A percentile compares a stretch with the other conserved stretches of the same genome.
Evolutionary conservation across 345 rosid genomes (phyloP).

Genomic region (Psidium guajava): DNA sequence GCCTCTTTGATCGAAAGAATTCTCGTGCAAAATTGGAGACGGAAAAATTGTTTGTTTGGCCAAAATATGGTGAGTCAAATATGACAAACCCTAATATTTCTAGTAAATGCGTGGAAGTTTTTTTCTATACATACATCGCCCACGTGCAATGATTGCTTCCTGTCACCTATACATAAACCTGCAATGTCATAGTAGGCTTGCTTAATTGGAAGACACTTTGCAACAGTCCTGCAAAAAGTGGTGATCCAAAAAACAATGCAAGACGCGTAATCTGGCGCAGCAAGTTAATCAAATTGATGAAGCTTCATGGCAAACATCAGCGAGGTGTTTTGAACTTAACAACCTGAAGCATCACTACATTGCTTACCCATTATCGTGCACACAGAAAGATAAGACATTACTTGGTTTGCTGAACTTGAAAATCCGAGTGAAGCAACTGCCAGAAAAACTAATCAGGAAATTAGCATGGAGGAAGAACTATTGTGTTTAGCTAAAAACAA

Average conservation of each 20-base stretch:
- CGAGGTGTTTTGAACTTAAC: neutral
- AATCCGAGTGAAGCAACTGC: slow-evolving; percentile 76
- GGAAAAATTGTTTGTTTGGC: neutral
- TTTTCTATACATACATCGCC: slow-evolving; percentile 58
- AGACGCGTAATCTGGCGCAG: neutral
- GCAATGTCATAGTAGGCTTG: slow-evolving; percentile 4
- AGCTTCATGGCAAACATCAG: neutral
- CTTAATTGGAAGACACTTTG: neutral
- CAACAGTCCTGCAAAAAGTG: neutral
- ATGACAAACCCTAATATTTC: neutral
- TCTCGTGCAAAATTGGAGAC: neutral
- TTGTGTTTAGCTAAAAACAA: no score
- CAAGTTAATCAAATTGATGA: neutral
- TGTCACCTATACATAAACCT: slow-evolving; percentile 86
- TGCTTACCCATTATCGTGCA: slow-evolving; percentile 82
- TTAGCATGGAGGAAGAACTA: neutral
- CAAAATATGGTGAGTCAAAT: neutral
- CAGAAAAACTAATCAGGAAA: neutral
- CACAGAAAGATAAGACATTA: slow-evolving; percentile 36
- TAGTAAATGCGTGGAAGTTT: neutral
- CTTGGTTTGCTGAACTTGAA: slow-evolving; percentile 71
- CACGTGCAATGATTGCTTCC: slow-evolving; percentile 92
- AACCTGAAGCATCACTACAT: neutral
- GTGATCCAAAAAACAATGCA: neutral
- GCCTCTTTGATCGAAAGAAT: neutral